Base-by-base conservation (phyloP, 139 green algal species). In the Pycnococcus provasolii region DNA sequence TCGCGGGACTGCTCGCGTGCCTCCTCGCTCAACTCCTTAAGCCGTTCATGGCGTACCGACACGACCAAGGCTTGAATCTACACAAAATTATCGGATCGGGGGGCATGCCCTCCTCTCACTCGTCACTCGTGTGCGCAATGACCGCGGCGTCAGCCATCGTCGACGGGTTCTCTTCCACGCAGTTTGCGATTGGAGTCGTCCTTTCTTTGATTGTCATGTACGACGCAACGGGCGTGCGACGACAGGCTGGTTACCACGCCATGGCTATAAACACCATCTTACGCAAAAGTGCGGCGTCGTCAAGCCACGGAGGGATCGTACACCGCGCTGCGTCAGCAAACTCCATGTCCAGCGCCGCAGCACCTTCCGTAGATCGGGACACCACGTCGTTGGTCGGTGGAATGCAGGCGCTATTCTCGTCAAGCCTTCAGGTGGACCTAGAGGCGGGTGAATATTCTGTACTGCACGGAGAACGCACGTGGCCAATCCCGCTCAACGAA, bases 191-290 rank as follows among this genome's bases (percentile, higher is more conserved):
- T 11, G 76, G 72, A n/a, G 64, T 95, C 1, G 87, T 75, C 37
- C 95, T 98, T 82, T 91, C 74, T 54, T 71, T 87, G 4, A 94
- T 97, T 41, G 90, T 97, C 9, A 98, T 98, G 91, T 97, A 97
- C 66, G 91, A 97, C 76, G 91, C 91, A 2, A 89, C 92, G 48
- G 87, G 87, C 15, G 89, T 97, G 48, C 74, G 91, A 41, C 74
- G 82, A 37, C 91, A 97, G 72, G 92, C 91, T 53, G 90, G 90
- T 79, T 74, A 71, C 75, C 91, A 97, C 70, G 91, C 91, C 13
- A 80, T 94, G 73, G 89, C 95, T 26, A 26, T 46, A 58, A 67
- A 37, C 1, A 3, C 62, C 3, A 52, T 69, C 55, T 70, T 39
- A 7, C 60, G 6, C 26, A 54, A 13, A 13, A 13, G 37, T 64